phyloP scores from a whole-genome alignment of 1,284 basidiomycete genomes.

The Pascua guehoae region DNA sequence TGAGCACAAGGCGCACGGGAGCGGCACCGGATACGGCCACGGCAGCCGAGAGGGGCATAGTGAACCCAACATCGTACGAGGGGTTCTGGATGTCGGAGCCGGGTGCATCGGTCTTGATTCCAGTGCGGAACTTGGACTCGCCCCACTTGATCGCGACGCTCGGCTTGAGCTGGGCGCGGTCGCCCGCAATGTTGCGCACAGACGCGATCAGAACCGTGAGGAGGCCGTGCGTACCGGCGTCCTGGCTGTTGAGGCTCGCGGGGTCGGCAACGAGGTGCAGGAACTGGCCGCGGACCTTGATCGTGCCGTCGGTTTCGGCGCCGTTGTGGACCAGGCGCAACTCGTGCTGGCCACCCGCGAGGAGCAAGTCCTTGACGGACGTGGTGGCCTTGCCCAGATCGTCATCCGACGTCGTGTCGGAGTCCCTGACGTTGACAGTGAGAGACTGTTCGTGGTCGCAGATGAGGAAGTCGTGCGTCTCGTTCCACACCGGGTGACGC shows the following conservation, averaged over 20 bases:
- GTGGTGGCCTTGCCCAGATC: slow-evolving; percentile 2
- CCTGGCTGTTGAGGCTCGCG: slow-evolving; percentile 7
- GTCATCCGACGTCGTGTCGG: slow-evolving; percentile 8
- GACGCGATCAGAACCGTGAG: slow-evolving; percentile 11
- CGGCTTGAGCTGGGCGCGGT: slow-evolving; percentile 11
- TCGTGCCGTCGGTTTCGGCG: not conserved
- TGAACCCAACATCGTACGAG: slow-evolving; percentile 8
- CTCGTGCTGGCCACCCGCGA: slow-evolving; percentile 2
- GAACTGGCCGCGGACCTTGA: slow-evolving; percentile 7
- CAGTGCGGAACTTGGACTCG: slow-evolving; percentile 10
- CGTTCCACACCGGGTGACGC: slow-evolving; percentile 12
- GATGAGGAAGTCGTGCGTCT: slow-evolving; percentile 13
- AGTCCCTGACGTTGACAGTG: slow-evolving; percentile 6
- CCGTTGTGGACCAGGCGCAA: slow-evolving; percentile 4
- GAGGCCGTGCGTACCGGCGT: slow-evolving; percentile 9
- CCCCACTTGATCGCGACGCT: slow-evolving; percentile 15
- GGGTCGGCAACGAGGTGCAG: slow-evolving; percentile 13
- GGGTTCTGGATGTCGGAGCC: slow-evolving; percentile 17
- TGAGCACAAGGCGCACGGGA: slow-evolving; percentile 7
- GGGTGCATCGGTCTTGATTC: slow-evolving; percentile 10
- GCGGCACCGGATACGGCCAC: slow-evolving; percentile 5
- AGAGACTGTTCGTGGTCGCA: slow-evolving; percentile 12
- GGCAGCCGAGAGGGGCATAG: slow-evolving; percentile 4
- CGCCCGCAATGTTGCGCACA: slow-evolving; percentile 5
- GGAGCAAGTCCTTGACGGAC: slow-evolving; percentile 9